Conservation (phyloP, 257 asterid genomes). For the Solanum piurae region DNA sequence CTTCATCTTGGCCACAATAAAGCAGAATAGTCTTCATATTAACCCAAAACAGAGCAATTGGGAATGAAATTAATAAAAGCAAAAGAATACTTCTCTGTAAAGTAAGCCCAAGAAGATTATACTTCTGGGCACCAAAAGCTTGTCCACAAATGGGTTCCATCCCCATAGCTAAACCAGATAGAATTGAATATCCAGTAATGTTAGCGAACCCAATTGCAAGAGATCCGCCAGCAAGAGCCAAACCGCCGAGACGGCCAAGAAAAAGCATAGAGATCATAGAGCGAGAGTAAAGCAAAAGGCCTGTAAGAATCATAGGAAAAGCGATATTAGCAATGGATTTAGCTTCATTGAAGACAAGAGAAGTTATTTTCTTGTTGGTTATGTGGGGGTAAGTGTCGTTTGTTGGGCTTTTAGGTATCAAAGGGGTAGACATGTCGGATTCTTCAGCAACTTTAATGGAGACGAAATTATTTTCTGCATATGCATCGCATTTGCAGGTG, state of each 20-base stretch:
- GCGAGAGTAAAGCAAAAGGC: conserved; percentile 63
- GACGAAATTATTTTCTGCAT: not conserved
- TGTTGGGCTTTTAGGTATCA: conserved; percentile 38
- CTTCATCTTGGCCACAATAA: conserved; percentile 43
- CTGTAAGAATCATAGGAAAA: conserved; percentile 66
- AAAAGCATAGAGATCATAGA: conserved; percentile 86
- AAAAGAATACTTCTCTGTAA: conserved; percentile 54
- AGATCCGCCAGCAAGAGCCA: conserved; percentile 68
- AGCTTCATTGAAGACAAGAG: conserved; percentile 28
- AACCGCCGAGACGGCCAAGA: conserved; percentile 60
- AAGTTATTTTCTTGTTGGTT: not conserved
- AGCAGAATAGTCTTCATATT: conserved; percentile 45
- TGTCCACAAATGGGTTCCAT: conserved; percentile 89
- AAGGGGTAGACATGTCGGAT: conserved; percentile 18
- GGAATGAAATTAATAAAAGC: conserved; percentile 43
- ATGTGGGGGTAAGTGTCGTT: not conserved
- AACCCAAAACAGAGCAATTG: conserved; percentile 57
- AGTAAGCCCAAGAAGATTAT: conserved; percentile 47
- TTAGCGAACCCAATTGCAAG: conserved; percentile 68
- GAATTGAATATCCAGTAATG: conserved; percentile 66
- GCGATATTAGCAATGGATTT: conserved; percentile 40
- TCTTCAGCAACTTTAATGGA: conserved; percentile 6
- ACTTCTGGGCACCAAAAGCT: conserved; percentile 63
- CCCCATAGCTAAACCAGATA: conserved; percentile 78
- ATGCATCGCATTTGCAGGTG: not conserved